These are phyloP conservation scores for Postia placenta DNA, from an alignment of 768 basidiomycete genomes.

Conservation along the genomic window DNA sequence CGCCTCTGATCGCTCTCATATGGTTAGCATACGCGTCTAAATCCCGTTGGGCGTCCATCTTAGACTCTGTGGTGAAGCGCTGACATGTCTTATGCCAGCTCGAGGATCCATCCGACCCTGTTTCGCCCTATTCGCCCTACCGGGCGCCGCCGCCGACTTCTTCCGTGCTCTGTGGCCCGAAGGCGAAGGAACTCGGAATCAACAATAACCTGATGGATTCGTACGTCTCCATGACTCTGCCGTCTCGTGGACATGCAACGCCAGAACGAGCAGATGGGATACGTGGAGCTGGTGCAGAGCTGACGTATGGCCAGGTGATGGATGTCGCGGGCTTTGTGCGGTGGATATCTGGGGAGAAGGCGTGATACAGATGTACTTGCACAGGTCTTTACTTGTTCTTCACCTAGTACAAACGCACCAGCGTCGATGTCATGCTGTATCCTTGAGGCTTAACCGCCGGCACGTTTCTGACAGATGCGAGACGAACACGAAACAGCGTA, in stretches of 20 bases:
- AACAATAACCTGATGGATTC: constrained; percentile 51
- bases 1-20: constrained; percentile 73
- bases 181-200: constrained; percentile 32
- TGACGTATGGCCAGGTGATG: constrained; percentile 38
- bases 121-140: too few species aligned
- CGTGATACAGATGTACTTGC: too few species aligned
- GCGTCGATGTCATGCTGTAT: too few species aligned
- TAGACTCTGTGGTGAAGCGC: too few species aligned
- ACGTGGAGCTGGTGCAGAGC: constrained; percentile 7
- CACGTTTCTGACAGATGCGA: too few species aligned
- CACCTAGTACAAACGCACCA: too few species aligned
- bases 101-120: background rate
- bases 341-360: constrained; percentile 14
- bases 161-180: constrained; percentile 39
- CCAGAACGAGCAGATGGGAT: constrained; percentile 2
- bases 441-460: too few species aligned
- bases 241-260: constrained; percentile 1
- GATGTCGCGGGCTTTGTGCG: constrained; percentile 20
- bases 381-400: too few species aligned
- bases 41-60: too few species aligned
- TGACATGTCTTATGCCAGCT: background rate
- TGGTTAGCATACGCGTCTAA: too few species aligned
- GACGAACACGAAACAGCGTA: too few species aligned
- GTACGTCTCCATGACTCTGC: constrained; percentile 45
- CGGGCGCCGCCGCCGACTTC: constrained; percentile 46